Evolutionary conservation across 192 early-diverging fungal species (phyloP).

Genomic region (Podila horticola): DNA sequence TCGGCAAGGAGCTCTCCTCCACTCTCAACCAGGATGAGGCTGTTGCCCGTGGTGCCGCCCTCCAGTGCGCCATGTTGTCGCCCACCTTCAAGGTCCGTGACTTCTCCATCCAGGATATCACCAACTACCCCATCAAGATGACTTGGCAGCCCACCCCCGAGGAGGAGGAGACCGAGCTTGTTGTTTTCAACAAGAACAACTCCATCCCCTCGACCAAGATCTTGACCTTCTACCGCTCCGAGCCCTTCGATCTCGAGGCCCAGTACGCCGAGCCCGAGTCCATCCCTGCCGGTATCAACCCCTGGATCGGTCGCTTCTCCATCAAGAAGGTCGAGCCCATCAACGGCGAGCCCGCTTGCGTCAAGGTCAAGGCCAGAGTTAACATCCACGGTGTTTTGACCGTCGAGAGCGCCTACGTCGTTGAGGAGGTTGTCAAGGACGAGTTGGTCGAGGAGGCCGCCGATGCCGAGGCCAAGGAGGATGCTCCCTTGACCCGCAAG

Average conservation of each 20-base stretch:
- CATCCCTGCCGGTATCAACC: conserved; percentile 81
- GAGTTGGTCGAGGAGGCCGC: conserved; percentile 68
- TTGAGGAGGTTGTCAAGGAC: conserved; percentile 91
- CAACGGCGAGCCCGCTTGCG: conserved; percentile 76
- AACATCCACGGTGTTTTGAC: conserved; percentile 86
- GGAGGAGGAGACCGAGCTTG: conserved; percentile 82
- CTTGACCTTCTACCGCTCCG: conserved; percentile 90
- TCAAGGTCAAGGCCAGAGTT: conserved; percentile 94
- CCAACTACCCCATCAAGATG: conserved; percentile 90
- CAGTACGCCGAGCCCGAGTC: conserved; percentile 76
- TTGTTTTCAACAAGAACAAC: conserved; percentile 91
- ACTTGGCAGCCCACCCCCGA: conserved; percentile 86
- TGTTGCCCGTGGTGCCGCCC: conserved; percentile 93
- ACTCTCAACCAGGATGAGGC: conserved; percentile 99
- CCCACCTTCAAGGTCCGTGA: conserved; percentile 99
- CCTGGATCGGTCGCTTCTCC: conserved; percentile 88
- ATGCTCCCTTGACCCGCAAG: conserved; percentile 75
- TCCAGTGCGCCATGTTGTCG: conserved; percentile 97
- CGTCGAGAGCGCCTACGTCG: conserved; percentile 87
- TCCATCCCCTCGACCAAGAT: conserved; percentile 92
- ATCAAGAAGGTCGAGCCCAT: conserved; percentile 85
- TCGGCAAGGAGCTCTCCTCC: conserved; percentile 88
- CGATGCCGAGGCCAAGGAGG: conserved; percentile 20
- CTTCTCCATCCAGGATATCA: conserved; percentile 92
- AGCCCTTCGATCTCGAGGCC: conserved; percentile 88